Evolutionary conservation across 1,284 basidiomycete species (phyloP), one percentile per base, ranked within the genome.

Genomic region (Trichosporon sp.): DNA sequence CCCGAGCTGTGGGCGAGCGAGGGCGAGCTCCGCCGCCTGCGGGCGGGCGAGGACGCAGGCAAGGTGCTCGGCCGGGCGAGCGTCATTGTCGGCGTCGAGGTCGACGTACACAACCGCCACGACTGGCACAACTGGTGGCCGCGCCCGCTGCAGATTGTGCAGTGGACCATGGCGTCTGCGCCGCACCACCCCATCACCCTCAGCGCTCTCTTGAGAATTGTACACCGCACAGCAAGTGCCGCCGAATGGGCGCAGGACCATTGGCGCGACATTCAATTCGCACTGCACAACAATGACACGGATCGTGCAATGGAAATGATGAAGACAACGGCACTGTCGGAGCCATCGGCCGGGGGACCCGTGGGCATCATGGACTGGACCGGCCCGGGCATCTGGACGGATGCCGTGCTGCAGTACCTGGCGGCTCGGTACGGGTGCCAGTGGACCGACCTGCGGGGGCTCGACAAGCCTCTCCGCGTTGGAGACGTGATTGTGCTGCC

Each of bases 111-210:
- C 12, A 76, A 78, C 32, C 70, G 83, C 46, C 74, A 77, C 37
- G 84, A 85, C 73, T 85, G 84, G 84, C 69, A 78, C 54, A 77
- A 81, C 54, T 84, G 83, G 83, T 84, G 82, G 82, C 77, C 83
- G 31, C 71, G 83, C 38, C 83, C 83, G 5, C 74, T 85, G 14
- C 84, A 85, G 73, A 80, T 85, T n/a, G 80, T 79, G 1, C 84
- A 85, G 75, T 85, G 84, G 84, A 85, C 84, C 1, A 79, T 85
- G 72, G 77, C 80, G 2, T 76, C 81, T 0, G 76, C 80, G 2
- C 81, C 80, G 1, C 68, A 65, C 67, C 82, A 84, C 68, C 84
- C 83, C 1, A 83, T 85, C 59, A 66, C 78, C 7, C 72, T 84
- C 19, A 72, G 74, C 11, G 78, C 83, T 19, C 46, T 83, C 14